Percentiles rank a stretch among this genome's conserved stretches.
These are phyloP conservation scores for Leucaena leucocephala DNA, from an alignment of 306 rosid species.

Conservation along the genomic window DNA sequence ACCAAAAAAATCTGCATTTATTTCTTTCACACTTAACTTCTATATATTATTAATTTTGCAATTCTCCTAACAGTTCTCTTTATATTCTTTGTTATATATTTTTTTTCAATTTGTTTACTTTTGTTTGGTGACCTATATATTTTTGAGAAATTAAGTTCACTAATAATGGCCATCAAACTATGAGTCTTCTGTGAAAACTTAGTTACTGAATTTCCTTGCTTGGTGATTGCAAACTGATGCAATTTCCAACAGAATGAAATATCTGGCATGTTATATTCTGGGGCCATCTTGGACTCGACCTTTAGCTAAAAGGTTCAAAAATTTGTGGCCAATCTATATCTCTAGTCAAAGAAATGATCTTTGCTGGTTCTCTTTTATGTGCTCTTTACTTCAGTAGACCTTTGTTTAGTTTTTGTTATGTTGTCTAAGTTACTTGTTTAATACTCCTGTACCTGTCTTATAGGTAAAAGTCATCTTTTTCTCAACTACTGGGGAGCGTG, in stretches of 20 bases:
- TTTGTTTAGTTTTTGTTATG: conserved; percentile 21
- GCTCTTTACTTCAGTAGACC: conserved; percentile 23
- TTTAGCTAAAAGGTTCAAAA: neutral
- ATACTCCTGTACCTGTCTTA: conserved; percentile 31
- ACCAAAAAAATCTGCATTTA: neutral
- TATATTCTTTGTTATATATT: neutral
- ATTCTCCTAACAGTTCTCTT: neutral
- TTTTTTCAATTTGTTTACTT: conserved; percentile 10
- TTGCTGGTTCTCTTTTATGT: neutral
- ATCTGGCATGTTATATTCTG: conserved; percentile 6
- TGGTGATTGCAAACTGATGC: conserved; percentile 20
- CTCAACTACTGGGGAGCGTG: conserved; percentile 82
- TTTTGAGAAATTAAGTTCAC: neutral
- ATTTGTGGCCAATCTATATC: neutral
- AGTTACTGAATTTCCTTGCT: neutral
- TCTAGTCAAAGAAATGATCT: neutral
- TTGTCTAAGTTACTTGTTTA: conserved; percentile 29
- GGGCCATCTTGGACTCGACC: neutral
- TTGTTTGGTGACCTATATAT: conserved; percentile 1
- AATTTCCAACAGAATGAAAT: conserved; percentile 2
- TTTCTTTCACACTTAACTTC: neutral
- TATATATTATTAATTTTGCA: conserved; percentile 5
- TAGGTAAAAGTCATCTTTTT: conserved; percentile 85
- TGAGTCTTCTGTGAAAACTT: neutral
- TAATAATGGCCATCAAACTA: conserved; percentile 11